Evolutionary conservation across 352 stramenopile species (phyloP).

Genomic region (Globisporangium alternatum): DNA sequence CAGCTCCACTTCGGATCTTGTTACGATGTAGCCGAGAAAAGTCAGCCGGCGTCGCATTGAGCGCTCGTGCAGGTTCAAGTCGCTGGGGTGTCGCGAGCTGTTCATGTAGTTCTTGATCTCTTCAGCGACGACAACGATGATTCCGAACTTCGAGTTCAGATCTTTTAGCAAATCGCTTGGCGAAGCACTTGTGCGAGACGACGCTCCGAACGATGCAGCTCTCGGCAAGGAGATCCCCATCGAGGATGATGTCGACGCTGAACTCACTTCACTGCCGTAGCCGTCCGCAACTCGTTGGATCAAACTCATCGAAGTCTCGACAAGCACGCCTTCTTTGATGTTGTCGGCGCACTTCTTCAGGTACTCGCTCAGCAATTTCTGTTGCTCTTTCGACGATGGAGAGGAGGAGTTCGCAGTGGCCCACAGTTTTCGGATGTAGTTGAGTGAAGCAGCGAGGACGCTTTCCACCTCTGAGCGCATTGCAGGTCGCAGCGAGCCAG

Average conservation of each 20-base stretch:
- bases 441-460: constrained; percentile 68
- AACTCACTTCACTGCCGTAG: constrained; percentile 36
- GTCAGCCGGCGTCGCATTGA: constrained; percentile 46
- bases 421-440: constrained; percentile 69
- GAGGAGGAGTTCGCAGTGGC: constrained; percentile 37
- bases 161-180: constrained; percentile 64
- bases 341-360: constrained; percentile 69
- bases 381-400: constrained; percentile 61
- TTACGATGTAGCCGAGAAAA: constrained; percentile 79
- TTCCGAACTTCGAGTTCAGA: constrained; percentile 53
- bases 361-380: constrained; percentile 71
- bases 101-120: constrained; percentile 50
- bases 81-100: not conserved
- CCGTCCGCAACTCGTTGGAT: constrained; percentile 64
- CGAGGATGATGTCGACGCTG: constrained; percentile 35
- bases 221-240: constrained; percentile 30
- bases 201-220: constrained; percentile 19
- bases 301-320: constrained; percentile 77
- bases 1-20: constrained; percentile 66
- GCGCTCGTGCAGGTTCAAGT: constrained; percentile 9
- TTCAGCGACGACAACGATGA: constrained; percentile 56
- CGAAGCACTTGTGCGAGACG: constrained; percentile 33
- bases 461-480: constrained; percentile 52
- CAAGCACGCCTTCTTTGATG: constrained; percentile 47
- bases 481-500: constrained; percentile 21